Evolutionary conservation across 352 stramenopile species (phyloP).

Genomic region (Pythium sp.): DNA sequence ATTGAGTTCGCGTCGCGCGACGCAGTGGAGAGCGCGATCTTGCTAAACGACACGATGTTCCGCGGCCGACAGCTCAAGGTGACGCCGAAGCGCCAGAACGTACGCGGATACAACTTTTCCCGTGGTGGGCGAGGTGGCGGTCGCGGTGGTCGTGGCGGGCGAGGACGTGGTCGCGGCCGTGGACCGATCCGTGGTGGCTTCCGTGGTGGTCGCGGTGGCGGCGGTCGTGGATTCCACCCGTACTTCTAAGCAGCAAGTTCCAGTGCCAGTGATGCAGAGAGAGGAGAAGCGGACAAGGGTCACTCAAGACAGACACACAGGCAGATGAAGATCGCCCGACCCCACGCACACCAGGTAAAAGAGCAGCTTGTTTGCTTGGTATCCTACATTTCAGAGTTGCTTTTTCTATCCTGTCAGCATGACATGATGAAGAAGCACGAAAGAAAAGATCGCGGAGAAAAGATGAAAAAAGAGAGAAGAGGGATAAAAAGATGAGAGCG

Average conservation of each 20-base stretch:
- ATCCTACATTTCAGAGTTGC: constrained; percentile 2
- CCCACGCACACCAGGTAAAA: constrained; percentile 10
- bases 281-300: not conserved
- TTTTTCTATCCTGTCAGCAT: not conserved
- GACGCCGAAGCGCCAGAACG: constrained; percentile 81
- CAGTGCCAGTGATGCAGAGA: not conserved
- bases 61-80: constrained; percentile 91
- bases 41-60: constrained; percentile 93
- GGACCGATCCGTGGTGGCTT: constrained; percentile 54
- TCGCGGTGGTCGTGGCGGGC: constrained; percentile 35
- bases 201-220: constrained; percentile 64
- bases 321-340: not conserved
- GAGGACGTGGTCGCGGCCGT: constrained; percentile 44
- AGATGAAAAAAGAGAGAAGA: constrained; percentile 28
- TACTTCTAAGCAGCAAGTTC: constrained; percentile 38
- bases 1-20: constrained; percentile 91
- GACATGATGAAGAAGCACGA: constrained; percentile 18
- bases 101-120: constrained; percentile 71
- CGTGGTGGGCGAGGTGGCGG: constrained; percentile 53
- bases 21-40: constrained; percentile 83
- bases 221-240: constrained; percentile 68
- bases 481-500: constrained; percentile 19
- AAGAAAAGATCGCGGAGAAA: constrained; percentile 15
- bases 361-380: not conserved
- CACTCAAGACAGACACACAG: not conserved